Evolutionary conservation across 352 stramenopile species (phyloP).

Genomic region (Pythium phragmiticola): DNA sequence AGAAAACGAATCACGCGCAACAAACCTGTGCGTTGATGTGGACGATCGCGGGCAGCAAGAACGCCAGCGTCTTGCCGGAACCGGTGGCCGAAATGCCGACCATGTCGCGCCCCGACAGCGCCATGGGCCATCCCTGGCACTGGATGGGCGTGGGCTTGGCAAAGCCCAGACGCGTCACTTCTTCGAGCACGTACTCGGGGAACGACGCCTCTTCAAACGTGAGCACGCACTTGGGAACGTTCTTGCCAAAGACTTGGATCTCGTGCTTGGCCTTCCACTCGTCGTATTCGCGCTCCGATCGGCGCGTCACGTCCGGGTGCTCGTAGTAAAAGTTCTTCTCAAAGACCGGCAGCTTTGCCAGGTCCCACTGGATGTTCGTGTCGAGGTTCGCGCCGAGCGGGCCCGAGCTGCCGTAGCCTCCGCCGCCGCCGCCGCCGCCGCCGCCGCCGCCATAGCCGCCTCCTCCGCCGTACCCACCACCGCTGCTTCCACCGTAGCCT

Average conservation of each 20-base stretch:
- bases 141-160: conserved; percentile 91
- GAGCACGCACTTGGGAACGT: conserved; percentile 97
- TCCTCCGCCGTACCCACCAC: conserved; percentile 24
- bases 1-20: conserved; percentile 30
- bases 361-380: conserved; percentile 94
- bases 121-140: conserved; percentile 99
- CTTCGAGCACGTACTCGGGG: conserved; percentile 96
- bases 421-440: conserved; percentile 36
- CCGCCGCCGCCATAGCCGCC: conserved; percentile 33
- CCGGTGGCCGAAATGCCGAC: conserved; percentile 97
- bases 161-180: conserved; percentile 98
- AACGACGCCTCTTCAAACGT: conserved; percentile 94
- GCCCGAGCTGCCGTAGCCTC: conserved; percentile 42
- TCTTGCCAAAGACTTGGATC: conserved; percentile 94
- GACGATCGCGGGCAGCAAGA: conserved; percentile 95
- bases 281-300: conserved; percentile 89
- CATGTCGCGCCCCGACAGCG: conserved; percentile 96
- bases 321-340: conserved; percentile 99
- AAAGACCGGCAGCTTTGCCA: conserved; percentile 94
- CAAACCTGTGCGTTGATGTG: conserved; percentile 99
- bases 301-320: conserved; percentile 95
- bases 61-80: conserved; percentile 93
- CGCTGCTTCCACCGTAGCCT: conserved; percentile 30
- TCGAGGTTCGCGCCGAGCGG: conserved; percentile 89
- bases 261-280: conserved; percentile 92